phyloP scores from a whole-genome alignment of 2,329 filamentous ascomycete species.

The Cordyceps tenuipes region DNA sequence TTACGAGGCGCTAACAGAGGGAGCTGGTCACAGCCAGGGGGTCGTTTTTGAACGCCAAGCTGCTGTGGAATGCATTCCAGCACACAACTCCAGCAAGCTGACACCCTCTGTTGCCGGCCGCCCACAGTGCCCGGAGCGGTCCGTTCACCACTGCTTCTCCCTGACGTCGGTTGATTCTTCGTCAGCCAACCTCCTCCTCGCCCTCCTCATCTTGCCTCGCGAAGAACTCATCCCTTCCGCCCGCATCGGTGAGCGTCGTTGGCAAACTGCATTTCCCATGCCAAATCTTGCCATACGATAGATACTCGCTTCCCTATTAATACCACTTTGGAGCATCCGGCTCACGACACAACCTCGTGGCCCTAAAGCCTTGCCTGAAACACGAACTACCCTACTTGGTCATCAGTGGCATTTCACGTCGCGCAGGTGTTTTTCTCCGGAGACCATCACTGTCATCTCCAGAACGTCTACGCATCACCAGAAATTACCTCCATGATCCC shows the following conservation, averaged over 20 bases:
- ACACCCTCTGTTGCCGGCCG: background rate
- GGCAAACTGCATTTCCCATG: background rate
- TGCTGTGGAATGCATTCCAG: background rate
- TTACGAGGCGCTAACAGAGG: no score
- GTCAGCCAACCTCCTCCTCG: constrained; percentile 12
- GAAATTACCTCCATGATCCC: background rate
- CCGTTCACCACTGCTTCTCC: constrained; percentile 11
- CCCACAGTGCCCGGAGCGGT: constrained; percentile 1
- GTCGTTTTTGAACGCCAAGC: no score
- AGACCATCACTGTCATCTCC: background rate
- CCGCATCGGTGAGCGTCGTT: background rate
- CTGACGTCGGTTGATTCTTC: constrained; percentile 11
- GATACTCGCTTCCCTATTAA: background rate
- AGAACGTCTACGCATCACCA: background rate
- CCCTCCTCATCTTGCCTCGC: constrained; percentile 2
- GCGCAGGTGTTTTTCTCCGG: background rate
- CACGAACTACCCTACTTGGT: constrained; percentile 7
- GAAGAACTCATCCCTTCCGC: background rate
- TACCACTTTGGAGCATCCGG: background rate
- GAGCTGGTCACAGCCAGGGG: no score
- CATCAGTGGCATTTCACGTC: constrained; percentile 5
- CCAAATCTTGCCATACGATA: background rate
- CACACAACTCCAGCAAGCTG: background rate
- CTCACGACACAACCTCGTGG: constrained; percentile 4
- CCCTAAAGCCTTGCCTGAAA: constrained; percentile 12